These are phyloP conservation scores for Acer negundo DNA, from an alignment of 345 rosid species.

Conservation along the genomic window DNA sequence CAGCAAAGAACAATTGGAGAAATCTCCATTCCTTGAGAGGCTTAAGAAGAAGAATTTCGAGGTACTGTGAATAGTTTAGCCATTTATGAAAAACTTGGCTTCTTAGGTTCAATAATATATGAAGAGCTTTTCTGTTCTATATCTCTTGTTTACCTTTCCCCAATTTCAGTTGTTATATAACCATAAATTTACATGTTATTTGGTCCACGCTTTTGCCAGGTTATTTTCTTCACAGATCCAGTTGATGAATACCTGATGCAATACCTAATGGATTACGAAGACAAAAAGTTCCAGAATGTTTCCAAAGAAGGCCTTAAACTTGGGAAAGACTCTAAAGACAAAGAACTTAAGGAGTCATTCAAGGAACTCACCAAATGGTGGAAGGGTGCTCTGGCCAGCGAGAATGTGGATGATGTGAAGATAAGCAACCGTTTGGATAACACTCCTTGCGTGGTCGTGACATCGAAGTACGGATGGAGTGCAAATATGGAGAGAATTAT, in stretches of 20 bases:
- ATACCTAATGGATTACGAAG: constrained; percentile 96
- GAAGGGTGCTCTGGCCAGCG: constrained; percentile 72
- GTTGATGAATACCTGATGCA: constrained; percentile 99
- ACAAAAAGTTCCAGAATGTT: constrained; percentile 90
- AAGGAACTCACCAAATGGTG: constrained; percentile 97
- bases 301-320: constrained; percentile 92
- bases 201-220: constrained; percentile 46
- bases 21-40: constrained; percentile 95
- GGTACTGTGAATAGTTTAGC: constrained; percentile 36
- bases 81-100: not conserved
- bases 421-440: constrained; percentile 85
- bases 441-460: constrained; percentile 95
- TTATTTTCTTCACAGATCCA: constrained; percentile 95
- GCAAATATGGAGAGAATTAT: constrained; percentile 98
- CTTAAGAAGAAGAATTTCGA: constrained; percentile 93
- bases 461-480: constrained; percentile 96
- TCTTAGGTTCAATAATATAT: not conserved
- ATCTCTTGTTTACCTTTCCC: not conserved
- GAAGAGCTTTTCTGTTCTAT: not conserved
- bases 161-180: not conserved
- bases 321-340: constrained; percentile 71
- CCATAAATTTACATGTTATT: not conserved
- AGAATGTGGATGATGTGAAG: constrained; percentile 91
- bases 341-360: constrained; percentile 90
- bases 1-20: constrained; percentile 89